phyloP scores from a whole-genome alignment of 2,329 filamentous ascomycete genomes.

The Verticillium klebahnii region DNA sequence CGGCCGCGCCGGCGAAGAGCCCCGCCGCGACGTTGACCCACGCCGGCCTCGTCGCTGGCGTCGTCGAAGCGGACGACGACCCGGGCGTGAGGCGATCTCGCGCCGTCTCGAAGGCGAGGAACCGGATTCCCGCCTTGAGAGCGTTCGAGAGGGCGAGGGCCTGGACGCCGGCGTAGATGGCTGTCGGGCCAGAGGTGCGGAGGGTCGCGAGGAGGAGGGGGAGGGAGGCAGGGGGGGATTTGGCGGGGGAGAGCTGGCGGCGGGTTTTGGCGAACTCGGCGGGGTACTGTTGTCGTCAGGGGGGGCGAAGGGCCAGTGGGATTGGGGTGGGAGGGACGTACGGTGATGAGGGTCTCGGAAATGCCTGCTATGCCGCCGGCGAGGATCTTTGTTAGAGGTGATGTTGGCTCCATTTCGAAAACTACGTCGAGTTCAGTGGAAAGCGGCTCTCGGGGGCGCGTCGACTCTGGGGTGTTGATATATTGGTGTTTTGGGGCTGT shows the following conservation, averaged over 20 bases:
- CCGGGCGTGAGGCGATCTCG: background rate
- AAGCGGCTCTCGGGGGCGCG: background rate
- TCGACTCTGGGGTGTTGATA: background rate
- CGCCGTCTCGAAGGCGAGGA: constrained; percentile 4
- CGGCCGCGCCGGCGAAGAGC: constrained; percentile 4
- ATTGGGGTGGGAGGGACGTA: background rate
- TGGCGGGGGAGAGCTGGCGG: background rate
- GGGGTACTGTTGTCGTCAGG: constrained; percentile 1
- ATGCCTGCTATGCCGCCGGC: constrained; percentile 8
- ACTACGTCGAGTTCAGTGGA: background rate
- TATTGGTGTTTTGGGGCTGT: background rate
- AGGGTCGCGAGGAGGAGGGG: constrained; percentile 1
- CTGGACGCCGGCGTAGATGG: constrained; percentile 2
- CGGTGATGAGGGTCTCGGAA: constrained; percentile 6
- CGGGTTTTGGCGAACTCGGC: constrained; percentile 5
- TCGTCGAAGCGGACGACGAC: background rate
- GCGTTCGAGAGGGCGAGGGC: constrained; percentile 4
- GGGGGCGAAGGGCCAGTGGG: background rate
- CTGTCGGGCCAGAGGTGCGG: background rate
- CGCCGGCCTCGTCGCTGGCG: background rate
- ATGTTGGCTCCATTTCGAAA: constrained; percentile 2
- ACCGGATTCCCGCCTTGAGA: background rate
- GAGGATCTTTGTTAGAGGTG: constrained; percentile 6
- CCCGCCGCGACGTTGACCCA: constrained; percentile 7
- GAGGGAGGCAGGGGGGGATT: background rate